Percentiles rank a stretch among this genome's conserved stretches.
phyloP scores from a whole-genome alignment of 768 basidiomycete species.

The Mycena galericulata region DNA sequence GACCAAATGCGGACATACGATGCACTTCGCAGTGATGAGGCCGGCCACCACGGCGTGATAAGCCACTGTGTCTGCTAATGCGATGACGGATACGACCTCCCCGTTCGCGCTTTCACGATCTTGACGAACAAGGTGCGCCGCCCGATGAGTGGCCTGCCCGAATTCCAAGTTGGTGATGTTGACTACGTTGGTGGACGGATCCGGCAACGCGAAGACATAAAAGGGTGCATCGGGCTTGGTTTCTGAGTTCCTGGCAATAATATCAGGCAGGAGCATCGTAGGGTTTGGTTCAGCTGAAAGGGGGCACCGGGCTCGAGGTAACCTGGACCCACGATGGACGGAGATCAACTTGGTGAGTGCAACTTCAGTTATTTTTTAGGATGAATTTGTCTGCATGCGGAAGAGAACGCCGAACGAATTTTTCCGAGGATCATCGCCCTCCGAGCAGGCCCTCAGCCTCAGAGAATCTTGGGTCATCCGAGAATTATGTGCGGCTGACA shows the following conservation, averaged over 20 bases:
- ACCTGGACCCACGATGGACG: too few relatives aligned
- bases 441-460: too few relatives aligned
- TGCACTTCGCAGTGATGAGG: not conserved
- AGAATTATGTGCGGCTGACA: too few relatives aligned
- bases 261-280: not conserved
- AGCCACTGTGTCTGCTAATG: not conserved
- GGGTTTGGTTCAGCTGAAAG: too few relatives aligned
- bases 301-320: too few relatives aligned
- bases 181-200: not conserved
- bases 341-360: too few relatives aligned
- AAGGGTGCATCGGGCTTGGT: not conserved
- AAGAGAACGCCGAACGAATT: too few relatives aligned
- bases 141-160: constrained; percentile 4
- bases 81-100: not conserved
- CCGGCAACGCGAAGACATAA: not conserved
- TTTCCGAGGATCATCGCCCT: too few relatives aligned
- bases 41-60: not conserved
- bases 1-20: too few relatives aligned
- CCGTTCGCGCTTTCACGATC: not conserved
- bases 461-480: too few relatives aligned
- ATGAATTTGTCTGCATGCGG: too few relatives aligned
- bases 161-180: constrained; percentile 4
- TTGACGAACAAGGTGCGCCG: not conserved
- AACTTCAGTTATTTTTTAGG: too few relatives aligned
- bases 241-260: not conserved